Base-by-base conservation (phyloP, 768 basidiomycete genomes). In the Rubroboletus pulcherrimus region DNA sequence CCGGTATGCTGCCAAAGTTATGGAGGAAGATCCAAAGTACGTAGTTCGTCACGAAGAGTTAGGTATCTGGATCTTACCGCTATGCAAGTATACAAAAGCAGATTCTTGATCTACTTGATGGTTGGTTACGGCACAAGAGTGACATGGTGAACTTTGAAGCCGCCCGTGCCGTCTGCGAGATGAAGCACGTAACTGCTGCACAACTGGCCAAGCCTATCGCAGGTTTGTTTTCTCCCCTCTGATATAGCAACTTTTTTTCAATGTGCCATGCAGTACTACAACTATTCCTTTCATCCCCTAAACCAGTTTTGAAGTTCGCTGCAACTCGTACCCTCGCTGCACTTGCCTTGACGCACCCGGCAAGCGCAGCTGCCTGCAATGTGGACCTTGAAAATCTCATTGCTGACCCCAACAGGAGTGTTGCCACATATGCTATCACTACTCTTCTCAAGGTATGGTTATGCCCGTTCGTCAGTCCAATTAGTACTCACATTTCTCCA, bases 111-210 rank as follows among this genome's bases (percentile, higher is more conserved):
- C 81, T 97, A 41, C 78, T 98, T 37, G 97, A 98, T 68, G 87
- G 90, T 34, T 95, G 94, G 86, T 77, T 98, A 56, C 85, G 94
- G 55, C 97, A 99, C 75, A 99, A 99, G 79, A 97, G 93, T 63
- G 97, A 99, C 70, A 99, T 98, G 96, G 97, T 99, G 67, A 98
- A 98, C 74, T 91, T 94, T 58, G 97, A 99, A 72, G 97, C 97
- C 21, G 96, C 97, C 4, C 89, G 97, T 42, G 95, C 87, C 7
- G 96, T 99, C 59, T 98, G 95, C 70, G 96, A 98, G 71, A 91
- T 96, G 90, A 90, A 87, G 73, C 84, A 86, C 57, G 88, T 93
- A 30, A 79, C 85, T 29, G 70, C 85, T 8, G 72, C 81, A 5
- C 93, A 98, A 64, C 76, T 98, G 50, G 85, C 86, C 26, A 87